Percentiles rank a stretch among this genome's conserved stretches.
These are phyloP conservation scores for Themeda triandra DNA, from an alignment of 176 grass and related monocot genomes.

Conservation along the genomic window DNA sequence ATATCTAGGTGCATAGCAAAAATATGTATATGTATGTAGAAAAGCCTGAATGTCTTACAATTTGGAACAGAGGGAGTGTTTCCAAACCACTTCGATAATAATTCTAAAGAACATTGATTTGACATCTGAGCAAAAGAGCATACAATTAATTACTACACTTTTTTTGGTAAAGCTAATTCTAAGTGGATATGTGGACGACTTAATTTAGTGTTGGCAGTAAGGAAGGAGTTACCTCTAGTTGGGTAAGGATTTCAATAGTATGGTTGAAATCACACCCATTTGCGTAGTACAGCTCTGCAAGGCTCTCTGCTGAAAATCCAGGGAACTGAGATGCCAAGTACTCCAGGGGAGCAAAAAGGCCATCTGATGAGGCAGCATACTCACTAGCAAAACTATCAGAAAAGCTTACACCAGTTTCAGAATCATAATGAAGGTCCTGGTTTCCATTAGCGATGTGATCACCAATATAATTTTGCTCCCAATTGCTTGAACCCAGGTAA, in stretches of 20 bases:
- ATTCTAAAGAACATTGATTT: not conserved
- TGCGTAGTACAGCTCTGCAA: slow-evolving; percentile 81
- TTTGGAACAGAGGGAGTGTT: not conserved
- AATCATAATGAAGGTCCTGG: slow-evolving; percentile 49
- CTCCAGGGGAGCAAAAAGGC: slow-evolving; percentile 54
- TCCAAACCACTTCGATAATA: not conserved
- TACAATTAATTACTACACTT: not conserved
- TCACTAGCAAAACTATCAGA: slow-evolving; percentile 49
- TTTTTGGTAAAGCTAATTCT: not conserved
- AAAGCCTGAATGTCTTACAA: not conserved
- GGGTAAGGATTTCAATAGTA: slow-evolving; percentile 79
- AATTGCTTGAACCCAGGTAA: slow-evolving; percentile 59
- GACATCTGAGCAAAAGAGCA: not conserved
- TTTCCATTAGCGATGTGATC: slow-evolving; percentile 45
- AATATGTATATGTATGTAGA: not conserved
- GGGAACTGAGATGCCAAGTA: slow-evolving; percentile 81
- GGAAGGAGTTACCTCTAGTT: slow-evolving; percentile 81
- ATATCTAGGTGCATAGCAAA: not conserved
- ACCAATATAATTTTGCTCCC: slow-evolving; percentile 46
- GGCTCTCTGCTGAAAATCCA: slow-evolving; percentile 83
- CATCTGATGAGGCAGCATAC: slow-evolving; percentile 51
- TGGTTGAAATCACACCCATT: slow-evolving; percentile 85
- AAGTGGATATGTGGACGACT: not conserved
- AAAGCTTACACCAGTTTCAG: slow-evolving; percentile 45
- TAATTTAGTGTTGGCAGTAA: not conserved